phyloP scores from a whole-genome alignment of 2,329 filamentous ascomycete genomes.

The Alternaria angustiovoidea region DNA sequence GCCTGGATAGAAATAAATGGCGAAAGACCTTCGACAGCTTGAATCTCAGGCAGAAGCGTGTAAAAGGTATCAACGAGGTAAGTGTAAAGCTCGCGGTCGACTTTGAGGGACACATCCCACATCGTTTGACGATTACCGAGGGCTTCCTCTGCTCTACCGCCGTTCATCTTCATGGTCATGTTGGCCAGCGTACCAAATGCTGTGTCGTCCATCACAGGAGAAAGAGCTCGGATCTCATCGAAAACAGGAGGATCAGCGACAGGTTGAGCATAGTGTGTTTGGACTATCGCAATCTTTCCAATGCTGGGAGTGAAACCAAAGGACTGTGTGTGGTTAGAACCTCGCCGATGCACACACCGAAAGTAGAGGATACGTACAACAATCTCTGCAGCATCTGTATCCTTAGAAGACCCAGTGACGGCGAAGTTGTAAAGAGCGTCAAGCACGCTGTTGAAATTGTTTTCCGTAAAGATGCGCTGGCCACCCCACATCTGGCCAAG shows the following conservation, averaged over 20 bases:
- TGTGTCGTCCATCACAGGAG: constrained; percentile 31
- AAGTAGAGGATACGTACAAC: constrained; percentile 19
- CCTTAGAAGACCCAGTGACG: constrained; percentile 22
- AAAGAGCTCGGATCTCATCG: constrained; percentile 33
- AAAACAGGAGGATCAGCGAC: constrained; percentile 36
- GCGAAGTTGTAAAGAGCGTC: constrained; percentile 19
- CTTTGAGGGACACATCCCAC: constrained; percentile 39
- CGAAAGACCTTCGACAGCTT: constrained; percentile 24
- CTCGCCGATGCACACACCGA: constrained; percentile 8
- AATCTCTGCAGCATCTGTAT: constrained; percentile 38
- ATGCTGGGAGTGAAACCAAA: constrained; percentile 15
- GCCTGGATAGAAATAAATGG: constrained; percentile 33
- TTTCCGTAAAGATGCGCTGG: constrained; percentile 24
- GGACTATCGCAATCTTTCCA: constrained; percentile 32
- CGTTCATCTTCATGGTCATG: constrained; percentile 31
- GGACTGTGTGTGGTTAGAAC: constrained; percentile 1
- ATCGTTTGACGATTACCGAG: constrained; percentile 34
- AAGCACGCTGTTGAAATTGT: constrained; percentile 16
- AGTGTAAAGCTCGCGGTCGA: constrained; percentile 30
- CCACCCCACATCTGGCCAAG: constrained; percentile 21
- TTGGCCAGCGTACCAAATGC: constrained; percentile 30
- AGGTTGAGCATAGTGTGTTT: constrained; percentile 33
- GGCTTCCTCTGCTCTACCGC: constrained; percentile 22
- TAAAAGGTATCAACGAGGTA: constrained; percentile 34
- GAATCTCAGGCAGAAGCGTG: constrained; percentile 14